A percentile compares a stretch with the other conserved stretches of the same genome.
Conservation (phyloP, 768 basidiomycete genomes). For the Suillus decipiens region DNA sequence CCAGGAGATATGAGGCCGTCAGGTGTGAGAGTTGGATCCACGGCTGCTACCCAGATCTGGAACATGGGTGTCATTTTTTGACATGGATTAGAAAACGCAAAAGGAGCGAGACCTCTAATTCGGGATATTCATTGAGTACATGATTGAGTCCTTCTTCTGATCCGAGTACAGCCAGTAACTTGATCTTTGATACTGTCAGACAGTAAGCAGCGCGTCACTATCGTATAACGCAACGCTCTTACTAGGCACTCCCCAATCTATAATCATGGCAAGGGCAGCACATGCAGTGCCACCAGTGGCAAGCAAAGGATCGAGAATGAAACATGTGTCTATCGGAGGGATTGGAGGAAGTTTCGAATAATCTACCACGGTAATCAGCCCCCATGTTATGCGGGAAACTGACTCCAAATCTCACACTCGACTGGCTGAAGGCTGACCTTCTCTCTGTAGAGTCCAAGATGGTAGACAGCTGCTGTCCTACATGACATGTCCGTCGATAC, state of each 20-base stretch:
- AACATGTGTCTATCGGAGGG: slow-evolving; percentile 80
- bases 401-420: slow-evolving; percentile 62
- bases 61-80: slow-evolving; percentile 8
- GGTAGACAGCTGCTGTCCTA: slow-evolving; percentile 83
- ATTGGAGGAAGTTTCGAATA: slow-evolving; percentile 85
- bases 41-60: slow-evolving; percentile 85
- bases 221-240: slow-evolving; percentile 19
- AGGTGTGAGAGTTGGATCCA: slow-evolving; percentile 69
- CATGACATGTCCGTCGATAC: neutral
- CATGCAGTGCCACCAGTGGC: slow-evolving; percentile 93
- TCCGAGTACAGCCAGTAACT: slow-evolving; percentile 79
- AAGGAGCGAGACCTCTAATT: slow-evolving; percentile 63
- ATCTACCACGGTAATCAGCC: slow-evolving; percentile 46
- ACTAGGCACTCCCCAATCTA: slow-evolving; percentile 82
- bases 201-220: slow-evolving; percentile 5
- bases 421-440: slow-evolving; percentile 87
- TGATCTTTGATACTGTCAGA: slow-evolving; percentile 63
- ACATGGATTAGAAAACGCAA: neutral
- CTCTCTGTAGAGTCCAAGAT: slow-evolving; percentile 88
- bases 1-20: slow-evolving; percentile 89
- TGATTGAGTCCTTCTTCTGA: slow-evolving; percentile 71
- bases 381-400: neutral
- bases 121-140: slow-evolving; percentile 69
- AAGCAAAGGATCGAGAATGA: slow-evolving; percentile 88
- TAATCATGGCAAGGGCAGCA: slow-evolving; percentile 85